phyloP scores from a whole-genome alignment of 169 alveolate genomes.

The Eimeria brunetti region DNA sequence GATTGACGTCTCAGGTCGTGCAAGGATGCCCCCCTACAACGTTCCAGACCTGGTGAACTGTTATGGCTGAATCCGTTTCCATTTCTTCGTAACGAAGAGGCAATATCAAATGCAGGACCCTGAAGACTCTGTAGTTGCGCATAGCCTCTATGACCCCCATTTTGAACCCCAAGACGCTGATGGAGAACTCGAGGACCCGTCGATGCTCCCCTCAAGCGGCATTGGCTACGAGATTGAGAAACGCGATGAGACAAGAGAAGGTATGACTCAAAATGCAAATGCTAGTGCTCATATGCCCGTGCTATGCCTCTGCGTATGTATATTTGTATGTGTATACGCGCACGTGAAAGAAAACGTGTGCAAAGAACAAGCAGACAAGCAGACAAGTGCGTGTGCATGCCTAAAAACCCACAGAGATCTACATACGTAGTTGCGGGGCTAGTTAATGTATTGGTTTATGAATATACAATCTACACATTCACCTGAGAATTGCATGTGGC shows the following conservation, averaged over 20 bases:
- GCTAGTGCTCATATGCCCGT: neutral
- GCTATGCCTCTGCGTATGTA: neutral
- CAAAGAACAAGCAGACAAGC: neutral
- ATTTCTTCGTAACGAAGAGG: neutral
- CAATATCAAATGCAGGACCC: constrained; percentile 5
- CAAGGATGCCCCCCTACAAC: constrained; percentile 35
- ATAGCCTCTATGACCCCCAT: constrained; percentile 40
- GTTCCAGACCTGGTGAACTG: constrained; percentile 22
- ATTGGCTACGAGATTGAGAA: constrained; percentile 39
- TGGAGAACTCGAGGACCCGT: constrained; percentile 46
- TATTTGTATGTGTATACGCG: neutral
- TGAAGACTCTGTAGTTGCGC: constrained; percentile 3
- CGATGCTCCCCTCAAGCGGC: constrained; percentile 42
- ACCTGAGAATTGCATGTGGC: neutral
- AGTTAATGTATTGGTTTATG: neutral
- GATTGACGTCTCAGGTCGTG: neutral
- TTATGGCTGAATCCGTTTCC: neutral
- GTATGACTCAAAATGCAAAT: neutral
- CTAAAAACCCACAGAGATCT: neutral
- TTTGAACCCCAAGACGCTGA: constrained; percentile 39
- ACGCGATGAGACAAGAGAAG: constrained; percentile 8
- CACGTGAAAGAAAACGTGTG: neutral
- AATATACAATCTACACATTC: neutral
- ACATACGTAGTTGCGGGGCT: neutral
- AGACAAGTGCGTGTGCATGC: neutral